phyloP scores from a whole-genome alignment of 1,139 yeast species.

The Pichia sp. region DNA sequence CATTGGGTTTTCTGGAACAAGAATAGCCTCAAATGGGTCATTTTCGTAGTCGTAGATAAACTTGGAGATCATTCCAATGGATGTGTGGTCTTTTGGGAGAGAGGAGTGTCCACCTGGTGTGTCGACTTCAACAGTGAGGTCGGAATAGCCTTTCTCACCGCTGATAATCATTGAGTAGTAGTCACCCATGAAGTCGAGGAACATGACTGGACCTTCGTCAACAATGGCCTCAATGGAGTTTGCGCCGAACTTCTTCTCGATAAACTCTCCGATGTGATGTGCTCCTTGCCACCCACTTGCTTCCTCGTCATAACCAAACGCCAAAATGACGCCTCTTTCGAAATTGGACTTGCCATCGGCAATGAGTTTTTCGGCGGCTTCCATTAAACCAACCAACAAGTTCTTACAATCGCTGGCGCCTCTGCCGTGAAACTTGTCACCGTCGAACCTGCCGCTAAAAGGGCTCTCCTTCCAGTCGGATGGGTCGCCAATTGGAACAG shows the following conservation, averaged over 20 bases:
- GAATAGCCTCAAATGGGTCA: conserved; percentile 42
- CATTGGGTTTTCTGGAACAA: conserved; percentile 48
- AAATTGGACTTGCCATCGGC: conserved; percentile 45
- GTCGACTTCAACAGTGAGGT: conserved; percentile 42
- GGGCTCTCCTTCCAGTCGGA: conserved; percentile 69
- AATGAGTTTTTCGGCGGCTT: conserved; percentile 50
- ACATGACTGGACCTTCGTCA: conserved; percentile 62
- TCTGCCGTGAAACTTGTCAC: conserved; percentile 55
- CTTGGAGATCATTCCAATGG: conserved; percentile 63
- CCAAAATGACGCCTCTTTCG: conserved; percentile 50
- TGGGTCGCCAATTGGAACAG: conserved; percentile 64
- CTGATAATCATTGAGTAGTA: conserved; percentile 44
- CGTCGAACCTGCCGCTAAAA: conserved; percentile 65
- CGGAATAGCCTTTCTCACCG: conserved; percentile 64
- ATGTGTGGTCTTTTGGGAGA: conserved; percentile 66
- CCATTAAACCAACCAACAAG: conserved; percentile 52
- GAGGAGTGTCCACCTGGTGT: conserved; percentile 75
- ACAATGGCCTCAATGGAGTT: conserved; percentile 53
- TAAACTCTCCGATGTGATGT: conserved; percentile 35
- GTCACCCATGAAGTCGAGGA: conserved; percentile 20
- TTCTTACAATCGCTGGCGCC: conserved; percentile 66
- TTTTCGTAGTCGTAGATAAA: conserved; percentile 48
- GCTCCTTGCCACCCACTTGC: conserved; percentile 61
- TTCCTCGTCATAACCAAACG: conserved; percentile 76
- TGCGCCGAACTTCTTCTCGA: conserved; percentile 50